Evolutionary conservation across 2,329 filamentous ascomycete genomes (phyloP), one percentile per base, ranked within the genome.

Genomic region (Tolypocladium amazonense): DNA sequence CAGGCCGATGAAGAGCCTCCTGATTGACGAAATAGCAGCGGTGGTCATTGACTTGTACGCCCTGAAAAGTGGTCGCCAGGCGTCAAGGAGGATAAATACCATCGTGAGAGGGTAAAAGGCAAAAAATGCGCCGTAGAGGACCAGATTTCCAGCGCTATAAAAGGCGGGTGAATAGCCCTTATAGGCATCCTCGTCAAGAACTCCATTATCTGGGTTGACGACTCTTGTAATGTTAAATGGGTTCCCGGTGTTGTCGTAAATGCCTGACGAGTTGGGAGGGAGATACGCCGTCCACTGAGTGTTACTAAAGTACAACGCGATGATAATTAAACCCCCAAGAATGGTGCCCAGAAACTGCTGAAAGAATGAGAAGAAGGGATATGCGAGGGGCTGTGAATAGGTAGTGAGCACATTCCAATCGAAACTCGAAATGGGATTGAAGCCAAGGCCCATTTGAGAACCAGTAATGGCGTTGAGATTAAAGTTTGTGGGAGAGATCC

Each of bases 381-480:
- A 65, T 0, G 62, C 61, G 41, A 77, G 69, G 0, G 74, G 70
- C 30, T 59, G 39, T 2, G 58, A 41, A 0, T 68, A 69, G 12
- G 58, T 41, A 2, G 61, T 62, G 7, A 67, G 61, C 1, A 73
- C 65, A 56, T 81, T 81, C 73, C 77, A 80, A 67, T 82, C 80
- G 41, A 80, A 80, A 0, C 75, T 81, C 0, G 79, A 76, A 5
- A 80, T 64, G 0, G 77, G 80, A 62, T 79, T 82, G 68, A 79
- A 79, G 6, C 72, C 79, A 41, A 80, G 67, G 0, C 75, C 75
- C 0, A 71, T 70, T 1, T 67, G 68, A 0, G 75, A 74, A 0
- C 77, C 76, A 0, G 77, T 80, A 14, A 81, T 66, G 8, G 75
- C 72, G 15, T 64, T 65, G 8, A 79, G 67, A 8, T 72, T 75